These are phyloP conservation scores for Ustilago hordei DNA, from an alignment of 1,284 basidiomycete genomes.

Conservation along the genomic window DNA sequence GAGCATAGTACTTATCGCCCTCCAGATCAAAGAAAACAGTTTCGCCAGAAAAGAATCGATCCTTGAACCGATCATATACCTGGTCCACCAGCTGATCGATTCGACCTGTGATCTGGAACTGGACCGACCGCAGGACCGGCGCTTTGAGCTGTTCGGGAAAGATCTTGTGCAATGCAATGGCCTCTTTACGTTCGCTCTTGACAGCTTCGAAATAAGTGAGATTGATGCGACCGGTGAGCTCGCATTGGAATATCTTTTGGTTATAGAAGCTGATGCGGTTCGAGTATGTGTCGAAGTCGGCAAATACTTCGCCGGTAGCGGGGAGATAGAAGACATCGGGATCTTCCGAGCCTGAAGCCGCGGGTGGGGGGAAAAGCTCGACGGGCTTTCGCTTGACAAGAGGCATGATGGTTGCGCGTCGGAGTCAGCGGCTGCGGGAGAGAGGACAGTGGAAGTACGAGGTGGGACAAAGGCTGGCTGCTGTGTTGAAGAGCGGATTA, in stretches of 20 bases:
- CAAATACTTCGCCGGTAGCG: slow-evolving; percentile 66
- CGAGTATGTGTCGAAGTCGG: slow-evolving; percentile 76
- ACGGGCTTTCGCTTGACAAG: slow-evolving; percentile 66
- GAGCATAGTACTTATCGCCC: slow-evolving; percentile 77
- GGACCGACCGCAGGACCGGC: slow-evolving; percentile 88
- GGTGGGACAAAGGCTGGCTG: background rate
- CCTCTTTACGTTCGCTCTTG: slow-evolving; percentile 88
- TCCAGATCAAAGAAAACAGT: slow-evolving; percentile 67
- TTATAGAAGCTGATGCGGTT: slow-evolving; percentile 92
- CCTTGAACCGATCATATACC: slow-evolving; percentile 92
- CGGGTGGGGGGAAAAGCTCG: slow-evolving; percentile 57
- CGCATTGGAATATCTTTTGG: slow-evolving; percentile 91
- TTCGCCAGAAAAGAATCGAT: slow-evolving; percentile 91
- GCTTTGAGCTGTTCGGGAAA: slow-evolving; percentile 93
- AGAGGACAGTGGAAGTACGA: background rate
- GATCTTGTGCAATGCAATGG: slow-evolving; percentile 84
- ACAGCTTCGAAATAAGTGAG: slow-evolving; percentile 94
- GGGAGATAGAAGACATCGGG: slow-evolving; percentile 66
- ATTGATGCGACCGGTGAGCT: slow-evolving; percentile 91
- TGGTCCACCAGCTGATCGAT: slow-evolving; percentile 93
- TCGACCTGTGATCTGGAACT: slow-evolving; percentile 91
- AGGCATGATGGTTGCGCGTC: slow-evolving; percentile 57
- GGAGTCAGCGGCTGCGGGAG: slow-evolving; percentile 4
- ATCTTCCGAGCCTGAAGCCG: slow-evolving; percentile 52
- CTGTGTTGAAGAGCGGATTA: background rate